Conservation (phyloP, 352 stramenopile species). For the Phytophthora ohioensis region DNA sequence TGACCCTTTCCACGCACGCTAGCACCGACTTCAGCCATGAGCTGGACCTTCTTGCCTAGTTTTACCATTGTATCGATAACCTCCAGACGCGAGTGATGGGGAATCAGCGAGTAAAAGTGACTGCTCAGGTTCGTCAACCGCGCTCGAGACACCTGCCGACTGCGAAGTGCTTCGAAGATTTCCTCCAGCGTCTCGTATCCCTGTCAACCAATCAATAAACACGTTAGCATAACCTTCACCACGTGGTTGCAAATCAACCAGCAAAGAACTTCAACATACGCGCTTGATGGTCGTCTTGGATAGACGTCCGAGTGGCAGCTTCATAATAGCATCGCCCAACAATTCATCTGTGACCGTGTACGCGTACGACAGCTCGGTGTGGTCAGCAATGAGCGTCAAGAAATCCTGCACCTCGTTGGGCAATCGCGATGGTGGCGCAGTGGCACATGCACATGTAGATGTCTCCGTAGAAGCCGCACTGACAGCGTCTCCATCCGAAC, state of each 20-base stretch:
- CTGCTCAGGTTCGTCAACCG: constrained; percentile 60
- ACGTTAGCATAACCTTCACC: constrained; percentile 10
- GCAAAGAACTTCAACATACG: constrained; percentile 34
- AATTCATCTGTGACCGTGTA: constrained; percentile 48
- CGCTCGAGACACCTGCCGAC: constrained; percentile 45
- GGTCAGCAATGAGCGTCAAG: constrained; percentile 53
- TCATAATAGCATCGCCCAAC: constrained; percentile 51
- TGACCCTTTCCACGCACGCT: constrained; percentile 52
- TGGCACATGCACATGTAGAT: constrained; percentile 28
- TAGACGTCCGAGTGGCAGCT: constrained; percentile 58
- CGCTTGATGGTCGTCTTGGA: constrained; percentile 70
- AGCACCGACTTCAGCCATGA: constrained; percentile 63
- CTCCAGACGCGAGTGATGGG: constrained; percentile 57
- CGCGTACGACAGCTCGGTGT: constrained; percentile 49
- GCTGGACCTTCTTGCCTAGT: constrained; percentile 63
- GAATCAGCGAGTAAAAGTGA: constrained; percentile 76
- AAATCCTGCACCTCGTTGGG: constrained; percentile 62
- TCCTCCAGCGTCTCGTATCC: constrained; percentile 72
- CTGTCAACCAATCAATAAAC: constrained; percentile 26
- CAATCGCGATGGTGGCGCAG: constrained; percentile 48
- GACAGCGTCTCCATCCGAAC: constrained; percentile 27
- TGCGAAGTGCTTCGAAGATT: constrained; percentile 65
- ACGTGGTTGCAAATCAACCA: background rate
- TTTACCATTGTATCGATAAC: constrained; percentile 79
- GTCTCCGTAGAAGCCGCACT: constrained; percentile 17